phyloP scores from a whole-genome alignment of 495 filamentous ascomycete species.

The Antarctomyces pellizariae region DNA sequence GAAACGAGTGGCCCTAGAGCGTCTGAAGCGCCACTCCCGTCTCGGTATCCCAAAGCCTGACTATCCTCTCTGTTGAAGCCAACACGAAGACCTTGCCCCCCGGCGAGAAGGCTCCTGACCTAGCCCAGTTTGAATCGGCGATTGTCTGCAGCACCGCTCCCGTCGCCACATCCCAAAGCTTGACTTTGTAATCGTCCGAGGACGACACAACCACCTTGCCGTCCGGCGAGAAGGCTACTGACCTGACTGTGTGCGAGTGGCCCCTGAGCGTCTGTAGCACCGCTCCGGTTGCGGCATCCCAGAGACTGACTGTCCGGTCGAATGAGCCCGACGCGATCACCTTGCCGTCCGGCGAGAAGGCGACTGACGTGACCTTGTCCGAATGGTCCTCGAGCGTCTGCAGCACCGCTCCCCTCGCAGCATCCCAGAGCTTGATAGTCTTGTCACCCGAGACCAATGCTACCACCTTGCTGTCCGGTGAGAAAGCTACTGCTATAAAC shows the following conservation, averaged over 20 bases:
- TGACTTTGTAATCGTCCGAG: slow-evolving; percentile 4
- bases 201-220: slow-evolving; percentile 7
- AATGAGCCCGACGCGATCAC: background rate
- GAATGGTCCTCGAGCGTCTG: slow-evolving; percentile 37
- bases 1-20: slow-evolving; percentile 38
- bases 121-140: slow-evolving; percentile 20
- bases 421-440: slow-evolving; percentile 10
- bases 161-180: slow-evolving; percentile 9
- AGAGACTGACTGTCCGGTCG: slow-evolving; percentile 8
- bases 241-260: background rate
- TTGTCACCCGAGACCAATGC: slow-evolving; percentile 5
- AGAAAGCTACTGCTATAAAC: slow-evolving; percentile 3
- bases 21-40: slow-evolving; percentile 43
- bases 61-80: slow-evolving; percentile 1
- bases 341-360: slow-evolving; percentile 20
- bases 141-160: slow-evolving; percentile 8
- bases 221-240: slow-evolving; percentile 5
- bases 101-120: slow-evolving; percentile 7
- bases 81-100: slow-evolving; percentile 6
- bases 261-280: background rate
- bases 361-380: slow-evolving; percentile 1
- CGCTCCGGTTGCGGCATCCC: slow-evolving; percentile 10
- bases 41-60: slow-evolving; percentile 8
- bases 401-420: slow-evolving; percentile 24
- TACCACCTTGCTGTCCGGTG: slow-evolving; percentile 11